Conservation (phyloP, 805 yeast species). For the Starmerella cellae region DNA sequence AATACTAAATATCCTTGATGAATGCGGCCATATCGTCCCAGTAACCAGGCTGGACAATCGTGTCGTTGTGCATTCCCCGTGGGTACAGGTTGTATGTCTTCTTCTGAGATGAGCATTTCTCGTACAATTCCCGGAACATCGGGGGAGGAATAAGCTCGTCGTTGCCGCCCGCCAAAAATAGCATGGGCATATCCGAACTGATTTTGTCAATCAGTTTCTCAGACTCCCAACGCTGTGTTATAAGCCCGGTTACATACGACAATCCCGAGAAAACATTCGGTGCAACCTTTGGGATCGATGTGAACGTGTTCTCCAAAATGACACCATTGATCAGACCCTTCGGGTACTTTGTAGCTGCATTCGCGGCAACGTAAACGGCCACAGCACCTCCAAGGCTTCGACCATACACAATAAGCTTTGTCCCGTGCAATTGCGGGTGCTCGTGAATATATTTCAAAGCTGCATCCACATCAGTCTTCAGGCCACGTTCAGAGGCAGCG, state of each 20-base stretch:
- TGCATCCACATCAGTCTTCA: constrained; percentile 70
- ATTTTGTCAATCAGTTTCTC: constrained; percentile 44
- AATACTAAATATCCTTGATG: constrained; percentile 22
- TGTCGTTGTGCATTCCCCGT: constrained; percentile 69
- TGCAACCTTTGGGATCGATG: constrained; percentile 56
- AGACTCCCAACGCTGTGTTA: constrained; percentile 75
- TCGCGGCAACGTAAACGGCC: constrained; percentile 48
- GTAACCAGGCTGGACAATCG: constrained; percentile 58
- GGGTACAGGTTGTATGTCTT: constrained; percentile 46
- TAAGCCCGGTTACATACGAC: constrained; percentile 29
- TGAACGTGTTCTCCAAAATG: constrained; percentile 76
- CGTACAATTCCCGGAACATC: constrained; percentile 56
- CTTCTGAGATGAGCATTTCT: constrained; percentile 35
- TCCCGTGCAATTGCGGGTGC: constrained; percentile 40
- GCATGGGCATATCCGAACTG: constrained; percentile 44
- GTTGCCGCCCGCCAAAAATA: constrained; percentile 55
- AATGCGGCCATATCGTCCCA: constrained; percentile 60
- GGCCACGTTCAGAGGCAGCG: constrained; percentile 57
- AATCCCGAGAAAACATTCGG: constrained; percentile 30
- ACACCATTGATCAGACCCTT: constrained; percentile 40
- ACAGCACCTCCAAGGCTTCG: constrained; percentile 94
- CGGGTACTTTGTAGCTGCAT: constrained; percentile 24
- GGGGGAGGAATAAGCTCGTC: constrained; percentile 89
- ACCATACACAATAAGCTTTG: constrained; percentile 62
- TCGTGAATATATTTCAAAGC: constrained; percentile 45